These are phyloP conservation scores for Aspergillus aculeatinus DNA, from an alignment of 2,329 filamentous ascomycete species.

Conservation along the genomic window DNA sequence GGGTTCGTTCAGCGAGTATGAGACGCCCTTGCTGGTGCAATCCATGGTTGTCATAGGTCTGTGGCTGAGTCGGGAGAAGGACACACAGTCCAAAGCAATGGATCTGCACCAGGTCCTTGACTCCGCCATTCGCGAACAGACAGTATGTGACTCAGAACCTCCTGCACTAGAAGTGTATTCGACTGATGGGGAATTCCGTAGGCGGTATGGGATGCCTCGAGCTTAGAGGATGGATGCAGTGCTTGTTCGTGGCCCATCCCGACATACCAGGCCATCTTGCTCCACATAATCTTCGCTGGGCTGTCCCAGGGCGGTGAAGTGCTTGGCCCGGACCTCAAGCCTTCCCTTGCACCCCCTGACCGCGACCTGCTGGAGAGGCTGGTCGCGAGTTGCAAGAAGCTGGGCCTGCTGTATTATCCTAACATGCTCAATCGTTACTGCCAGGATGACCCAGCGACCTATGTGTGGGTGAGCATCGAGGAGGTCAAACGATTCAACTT, in stretches of 20 bases:
- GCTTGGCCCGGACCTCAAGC: conserved; percentile 17
- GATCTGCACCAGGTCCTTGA: conserved; percentile 26
- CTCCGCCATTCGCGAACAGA: conserved; percentile 26
- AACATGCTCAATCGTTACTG: conserved; percentile 24
- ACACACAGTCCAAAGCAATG: conserved; percentile 22
- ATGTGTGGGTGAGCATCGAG: conserved; percentile 27
- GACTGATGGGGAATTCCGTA: neutral
- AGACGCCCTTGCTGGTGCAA: conserved; percentile 27
- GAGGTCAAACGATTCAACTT: conserved; percentile 32
- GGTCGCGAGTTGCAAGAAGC: conserved; percentile 26
- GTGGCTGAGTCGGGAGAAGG: conserved; percentile 22
- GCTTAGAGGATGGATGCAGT: neutral
- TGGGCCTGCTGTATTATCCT: conserved; percentile 32
- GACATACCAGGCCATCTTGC: conserved; percentile 33
- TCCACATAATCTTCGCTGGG: conserved; percentile 30
- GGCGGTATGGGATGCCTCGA: conserved; percentile 27
- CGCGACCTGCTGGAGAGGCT: conserved; percentile 19
- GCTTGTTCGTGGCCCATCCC: conserved; percentile 30
- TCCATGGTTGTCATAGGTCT: conserved; percentile 30
- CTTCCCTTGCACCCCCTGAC: conserved; percentile 7
- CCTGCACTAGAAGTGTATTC: neutral
- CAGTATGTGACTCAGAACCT: conserved; percentile 13
- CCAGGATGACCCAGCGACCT: conserved; percentile 13
- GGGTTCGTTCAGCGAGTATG: conserved; percentile 24
- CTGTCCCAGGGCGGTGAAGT: neutral